These are phyloP conservation scores for Petasospora rhodanensis DNA, from an alignment of 1,139 yeast genomes.

Conservation along the genomic window DNA sequence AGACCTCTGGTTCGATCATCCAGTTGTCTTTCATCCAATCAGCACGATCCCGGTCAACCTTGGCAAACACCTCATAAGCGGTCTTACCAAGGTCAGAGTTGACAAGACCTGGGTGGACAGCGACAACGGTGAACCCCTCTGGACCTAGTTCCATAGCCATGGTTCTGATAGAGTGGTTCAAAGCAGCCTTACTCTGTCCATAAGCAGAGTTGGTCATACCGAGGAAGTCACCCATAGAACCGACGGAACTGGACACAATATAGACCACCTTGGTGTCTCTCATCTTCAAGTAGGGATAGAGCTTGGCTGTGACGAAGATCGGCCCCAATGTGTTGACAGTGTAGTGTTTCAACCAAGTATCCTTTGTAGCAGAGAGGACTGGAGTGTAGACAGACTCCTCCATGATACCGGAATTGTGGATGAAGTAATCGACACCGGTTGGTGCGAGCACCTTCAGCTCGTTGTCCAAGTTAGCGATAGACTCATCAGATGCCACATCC, in stretches of 20 bases:
- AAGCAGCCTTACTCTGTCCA: slow-evolving; percentile 35
- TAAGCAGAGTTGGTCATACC: slow-evolving; percentile 26
- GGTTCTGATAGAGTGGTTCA: slow-evolving; percentile 26
- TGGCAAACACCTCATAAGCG: neutral
- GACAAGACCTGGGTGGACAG: slow-evolving; percentile 27
- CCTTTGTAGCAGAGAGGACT: slow-evolving; percentile 1
- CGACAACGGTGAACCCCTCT: slow-evolving; percentile 26
- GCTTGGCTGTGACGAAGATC: slow-evolving; percentile 11
- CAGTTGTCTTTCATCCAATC: neutral
- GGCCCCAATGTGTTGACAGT: slow-evolving; percentile 28
- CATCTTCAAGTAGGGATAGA: slow-evolving; percentile 23
- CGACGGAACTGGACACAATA: slow-evolving; percentile 26
- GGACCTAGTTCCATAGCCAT: slow-evolving; percentile 24
- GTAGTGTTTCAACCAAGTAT: slow-evolving; percentile 4
- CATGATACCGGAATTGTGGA: slow-evolving; percentile 47
- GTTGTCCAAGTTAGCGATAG: slow-evolving; percentile 8
- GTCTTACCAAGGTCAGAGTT: slow-evolving; percentile 6
- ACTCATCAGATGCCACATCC: neutral
- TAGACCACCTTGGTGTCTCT: slow-evolving; percentile 20
- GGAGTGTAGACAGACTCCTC: slow-evolving; percentile 1
- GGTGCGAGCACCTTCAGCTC: slow-evolving; percentile 5
- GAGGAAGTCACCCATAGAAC: slow-evolving; percentile 22
- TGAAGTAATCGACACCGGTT: slow-evolving; percentile 41
- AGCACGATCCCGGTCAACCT: neutral
- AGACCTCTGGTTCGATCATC: slow-evolving; percentile 1